Base-by-base conservation (phyloP, 805 yeast species). In the Spencermartinsiella europaea region DNA sequence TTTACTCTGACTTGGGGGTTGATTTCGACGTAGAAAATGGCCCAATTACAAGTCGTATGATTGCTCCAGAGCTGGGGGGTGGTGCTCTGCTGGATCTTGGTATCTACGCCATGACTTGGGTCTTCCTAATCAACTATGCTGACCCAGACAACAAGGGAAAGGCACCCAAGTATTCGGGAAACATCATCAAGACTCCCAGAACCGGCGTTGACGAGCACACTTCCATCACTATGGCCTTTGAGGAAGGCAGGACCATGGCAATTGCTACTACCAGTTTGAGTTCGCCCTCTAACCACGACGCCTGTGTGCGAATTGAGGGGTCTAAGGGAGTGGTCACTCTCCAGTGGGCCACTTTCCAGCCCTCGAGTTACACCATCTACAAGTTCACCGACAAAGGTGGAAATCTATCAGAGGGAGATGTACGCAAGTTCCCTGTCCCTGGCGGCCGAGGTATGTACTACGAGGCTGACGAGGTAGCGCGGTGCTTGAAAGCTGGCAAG, bases 31-130 rank as follows among this genome's bases (percentile, higher is more conserved):
- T 43, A 12, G 37, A 68, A 71, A 2, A 50, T 54, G 5, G 55
- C 51, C 15, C 64, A 70, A 16, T 21, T 7, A 40, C 16, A 7
- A 27, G 38, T 1, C 60, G 81, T 41, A 55, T 75, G 46, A 62
- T 73, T 46, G 70, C 73, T 56, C 72, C 69, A 3, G 59, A 62
- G 15, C 66, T 75, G 40, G 83, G 78, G 3, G 84, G 79, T 12
- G 83, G 84, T 19, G 74, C 80, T 0, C 56, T 77, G 39, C 68
- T 77, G 52, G 83, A 79, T 57, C 65, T 77, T 46, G 81, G 83
- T 1, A 69, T 77, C 41, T 79, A 79, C 50, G 62, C 76, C 3
- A 51, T 76, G 42, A 76, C 77, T 2, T 77, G 63, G 64, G 46
- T 48, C 17, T 48, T 46, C 38, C 17, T 55, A 20, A 35, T 50